These are phyloP conservation scores for Sugiyamaella grinbergsii DNA, from an alignment of 1,139 yeast species.

Conservation along the genomic window DNA sequence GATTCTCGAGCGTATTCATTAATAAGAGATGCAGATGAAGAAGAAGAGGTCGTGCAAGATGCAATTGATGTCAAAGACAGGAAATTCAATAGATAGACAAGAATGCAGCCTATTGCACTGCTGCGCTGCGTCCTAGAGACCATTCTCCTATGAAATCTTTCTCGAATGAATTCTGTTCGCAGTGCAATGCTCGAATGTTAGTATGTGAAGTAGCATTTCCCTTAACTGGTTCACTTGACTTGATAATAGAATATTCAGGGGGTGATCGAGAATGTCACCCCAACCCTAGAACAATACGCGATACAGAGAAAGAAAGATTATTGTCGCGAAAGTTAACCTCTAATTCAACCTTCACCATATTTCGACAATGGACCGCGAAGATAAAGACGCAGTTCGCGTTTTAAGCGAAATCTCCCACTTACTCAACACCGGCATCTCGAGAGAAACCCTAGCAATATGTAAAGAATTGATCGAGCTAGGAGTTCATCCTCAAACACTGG, in stretches of 20 bases:
- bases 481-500: constrained; percentile 37
- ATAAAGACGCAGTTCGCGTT: constrained; percentile 28
- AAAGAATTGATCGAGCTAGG: constrained; percentile 36
- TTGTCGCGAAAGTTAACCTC: too few relatives aligned
- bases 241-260: not conserved
- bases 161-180: too few relatives aligned
- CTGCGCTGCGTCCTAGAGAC: not conserved
- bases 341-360: not conserved
- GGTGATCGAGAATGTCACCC: not conserved
- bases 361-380: constrained; percentile 21
- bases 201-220: not conserved
- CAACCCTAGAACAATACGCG: not conserved
- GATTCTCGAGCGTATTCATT: constrained; percentile 41
- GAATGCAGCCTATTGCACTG: not conserved
- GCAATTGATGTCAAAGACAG: not conserved
- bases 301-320: not conserved
- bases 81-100: not conserved
- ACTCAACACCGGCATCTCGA: constrained; percentile 37
- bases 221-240: not conserved
- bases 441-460: constrained; percentile 34
- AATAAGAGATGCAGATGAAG: constrained; percentile 10
- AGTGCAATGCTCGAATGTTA: too few relatives aligned
- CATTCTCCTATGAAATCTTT: too few relatives aligned
- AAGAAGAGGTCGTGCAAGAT: constrained; percentile 6
- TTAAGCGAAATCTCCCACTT: constrained; percentile 38